Conservation (phyloP, 768 basidiomycete species). For the Suillus subaureus region DNA sequence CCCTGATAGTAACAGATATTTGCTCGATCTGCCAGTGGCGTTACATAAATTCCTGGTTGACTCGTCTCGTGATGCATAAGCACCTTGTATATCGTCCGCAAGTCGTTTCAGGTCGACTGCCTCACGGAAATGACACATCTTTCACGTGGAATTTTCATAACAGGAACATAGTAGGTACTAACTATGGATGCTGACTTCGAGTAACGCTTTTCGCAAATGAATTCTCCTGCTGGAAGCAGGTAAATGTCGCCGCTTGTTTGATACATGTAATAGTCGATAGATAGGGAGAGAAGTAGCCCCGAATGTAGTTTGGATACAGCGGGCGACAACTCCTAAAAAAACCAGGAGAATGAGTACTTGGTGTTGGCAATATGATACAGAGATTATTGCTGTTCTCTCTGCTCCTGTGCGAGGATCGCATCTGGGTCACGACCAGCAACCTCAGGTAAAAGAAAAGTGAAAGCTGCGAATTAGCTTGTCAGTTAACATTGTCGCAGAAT, state of each 20-base stretch:
- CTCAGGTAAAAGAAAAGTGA: conserved; percentile 53
- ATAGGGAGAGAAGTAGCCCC: not conserved
- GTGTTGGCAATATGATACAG: not conserved
- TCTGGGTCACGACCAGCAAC: conserved; percentile 55
- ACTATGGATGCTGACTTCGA: not conserved
- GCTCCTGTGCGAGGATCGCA: conserved; percentile 43
- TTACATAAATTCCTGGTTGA: not conserved
- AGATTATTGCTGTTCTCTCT: conserved; percentile 17
- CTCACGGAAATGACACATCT: not conserved
- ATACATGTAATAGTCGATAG: not conserved
- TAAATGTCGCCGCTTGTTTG: not conserved
- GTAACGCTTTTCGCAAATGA: not conserved
- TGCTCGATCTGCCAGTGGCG: not conserved
- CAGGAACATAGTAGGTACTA: not conserved
- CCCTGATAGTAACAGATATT: not conserved
- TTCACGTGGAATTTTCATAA: not conserved
- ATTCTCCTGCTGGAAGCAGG: not conserved
- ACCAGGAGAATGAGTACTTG: not conserved
- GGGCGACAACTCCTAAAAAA: not conserved
- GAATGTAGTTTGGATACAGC: not conserved
- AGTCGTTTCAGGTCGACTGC: not conserved
- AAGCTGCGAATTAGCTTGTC: conserved; percentile 19
- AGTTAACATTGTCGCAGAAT: not conserved
- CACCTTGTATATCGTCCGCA: not conserved
- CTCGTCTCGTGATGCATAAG: no score